A percentile compares a stretch with the other conserved stretches of the same genome.
These are phyloP conservation scores for Collariella sp. DNA, from an alignment of 495 filamentous ascomycete species.

Conservation along the genomic window DNA sequence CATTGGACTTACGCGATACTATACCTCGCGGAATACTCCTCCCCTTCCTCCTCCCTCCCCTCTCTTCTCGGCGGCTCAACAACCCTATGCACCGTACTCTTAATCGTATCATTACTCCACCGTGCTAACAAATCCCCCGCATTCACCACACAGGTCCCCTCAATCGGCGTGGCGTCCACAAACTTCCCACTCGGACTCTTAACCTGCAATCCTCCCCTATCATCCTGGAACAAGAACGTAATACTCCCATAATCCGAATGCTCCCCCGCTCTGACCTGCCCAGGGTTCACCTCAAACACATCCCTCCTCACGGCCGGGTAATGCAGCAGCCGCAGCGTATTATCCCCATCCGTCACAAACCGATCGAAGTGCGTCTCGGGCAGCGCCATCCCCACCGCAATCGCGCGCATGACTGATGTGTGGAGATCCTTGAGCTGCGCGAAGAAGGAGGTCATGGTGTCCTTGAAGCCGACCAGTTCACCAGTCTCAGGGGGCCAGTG, in stretches of 20 bases:
- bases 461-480: constrained; percentile 57
- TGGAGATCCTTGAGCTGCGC: constrained; percentile 66
- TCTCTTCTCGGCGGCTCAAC: constrained; percentile 61
- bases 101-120: constrained; percentile 87
- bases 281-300: constrained; percentile 61
- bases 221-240: constrained; percentile 85
- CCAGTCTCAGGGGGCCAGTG: constrained; percentile 63
- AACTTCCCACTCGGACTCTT: constrained; percentile 67
- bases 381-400: constrained; percentile 78
- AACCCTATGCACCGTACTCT: constrained; percentile 81
- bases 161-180: constrained; percentile 74
- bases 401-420: constrained; percentile 73
- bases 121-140: constrained; percentile 80
- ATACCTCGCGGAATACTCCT: constrained; percentile 54
- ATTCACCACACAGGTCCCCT: constrained; percentile 80
- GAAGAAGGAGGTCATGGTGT: constrained; percentile 66
- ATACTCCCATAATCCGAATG: constrained; percentile 87
- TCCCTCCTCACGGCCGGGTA: constrained; percentile 64
- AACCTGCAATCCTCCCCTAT: constrained; percentile 75
- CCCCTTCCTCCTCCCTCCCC: constrained; percentile 27
- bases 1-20: constrained; percentile 51
- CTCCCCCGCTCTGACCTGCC: constrained; percentile 72
- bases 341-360: constrained; percentile 66
- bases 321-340: constrained; percentile 81
- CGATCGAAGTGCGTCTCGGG: constrained; percentile 63